Percentiles rank a stretch among this genome's conserved stretches.
phyloP scores from a whole-genome alignment of 768 basidiomycete species.

The Hygrophoropsis aurantiaca region DNA sequence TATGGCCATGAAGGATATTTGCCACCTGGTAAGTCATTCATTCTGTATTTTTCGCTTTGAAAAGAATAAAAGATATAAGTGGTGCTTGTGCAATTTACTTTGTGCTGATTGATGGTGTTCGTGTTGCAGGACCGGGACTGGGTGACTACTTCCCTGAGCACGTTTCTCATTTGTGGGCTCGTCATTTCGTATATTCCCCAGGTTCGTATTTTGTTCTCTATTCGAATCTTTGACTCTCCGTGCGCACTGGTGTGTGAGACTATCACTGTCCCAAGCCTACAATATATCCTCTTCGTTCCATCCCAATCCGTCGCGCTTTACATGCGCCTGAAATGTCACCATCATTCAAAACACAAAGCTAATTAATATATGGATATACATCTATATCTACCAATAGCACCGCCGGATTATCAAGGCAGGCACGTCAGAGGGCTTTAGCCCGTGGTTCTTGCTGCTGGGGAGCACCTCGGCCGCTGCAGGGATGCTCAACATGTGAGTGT shows the following conservation, averaged over 20 bases:
- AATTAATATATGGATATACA: constrained; percentile 6
- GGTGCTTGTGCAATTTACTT: no score
- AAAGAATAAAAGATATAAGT: no score
- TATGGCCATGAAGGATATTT: constrained; percentile 6
- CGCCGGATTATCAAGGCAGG: constrained; percentile 73
- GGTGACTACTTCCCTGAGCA: constrained; percentile 60
- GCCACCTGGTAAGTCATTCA: constrained; percentile 17
- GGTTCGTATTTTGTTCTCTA: constrained; percentile 45
- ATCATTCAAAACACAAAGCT: no score
- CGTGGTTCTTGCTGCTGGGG: constrained; percentile 88
- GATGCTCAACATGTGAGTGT: constrained; percentile 77
- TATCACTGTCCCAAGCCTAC: no score
- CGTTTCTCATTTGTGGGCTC: constrained; percentile 69
- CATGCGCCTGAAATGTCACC: no score
- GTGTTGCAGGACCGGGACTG: constrained; percentile 65
- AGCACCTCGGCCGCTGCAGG: constrained; percentile 80
- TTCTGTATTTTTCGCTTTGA: no score
- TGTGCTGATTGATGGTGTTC: no score
- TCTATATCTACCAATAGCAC: constrained; percentile 52
- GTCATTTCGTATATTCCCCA: constrained; percentile 85
- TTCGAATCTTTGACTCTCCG: no score
- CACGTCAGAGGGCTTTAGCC: constrained; percentile 88
- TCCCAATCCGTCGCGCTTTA: no score
- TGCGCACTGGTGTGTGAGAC: no score
- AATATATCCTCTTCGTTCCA: no score